Conservation (phyloP, 352 stramenopile genomes). For the Thraustochytrium sp. region DNA sequence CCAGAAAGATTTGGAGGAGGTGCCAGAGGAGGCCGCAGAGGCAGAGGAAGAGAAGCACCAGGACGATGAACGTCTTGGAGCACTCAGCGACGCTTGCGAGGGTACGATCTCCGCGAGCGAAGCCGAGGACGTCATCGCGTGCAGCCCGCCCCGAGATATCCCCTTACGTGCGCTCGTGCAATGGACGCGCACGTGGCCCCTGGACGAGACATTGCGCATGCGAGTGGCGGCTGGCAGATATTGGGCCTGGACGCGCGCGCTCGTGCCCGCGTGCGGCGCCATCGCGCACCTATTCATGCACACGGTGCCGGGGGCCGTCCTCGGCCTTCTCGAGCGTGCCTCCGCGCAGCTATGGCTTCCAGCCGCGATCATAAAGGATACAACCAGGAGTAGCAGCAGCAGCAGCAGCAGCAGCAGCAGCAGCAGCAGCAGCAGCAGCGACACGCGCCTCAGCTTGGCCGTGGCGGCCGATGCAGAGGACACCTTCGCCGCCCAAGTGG, state of each 20-base stretch:
- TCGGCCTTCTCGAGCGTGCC: background rate
- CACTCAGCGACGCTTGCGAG: no score
- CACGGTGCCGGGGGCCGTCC: background rate
- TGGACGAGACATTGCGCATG: background rate
- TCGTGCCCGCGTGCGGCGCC: background rate
- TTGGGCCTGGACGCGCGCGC: slow-evolving; percentile 5
- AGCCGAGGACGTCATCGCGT: no score
- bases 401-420: no score
- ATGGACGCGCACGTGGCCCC: slow-evolving; percentile 18
- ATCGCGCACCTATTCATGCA: background rate
- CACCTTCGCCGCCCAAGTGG: background rate
- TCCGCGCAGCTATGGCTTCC: background rate
- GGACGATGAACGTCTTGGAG: no score
- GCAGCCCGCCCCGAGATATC: background rate
- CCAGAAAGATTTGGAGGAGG: no score
- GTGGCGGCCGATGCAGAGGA: background rate
- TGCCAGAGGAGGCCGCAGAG: no score
- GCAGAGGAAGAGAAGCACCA: no score
- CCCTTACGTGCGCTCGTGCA: background rate
- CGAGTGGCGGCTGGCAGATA: background rate
- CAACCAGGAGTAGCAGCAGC: background rate
- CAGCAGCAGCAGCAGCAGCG: no score
- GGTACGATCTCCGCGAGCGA: no score
- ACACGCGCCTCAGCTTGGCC: background rate
- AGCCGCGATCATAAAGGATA: no score